These are phyloP conservation scores for Penicillium glabrum DNA, from an alignment of 2,329 filamentous ascomycete species.

Conservation along the genomic window DNA sequence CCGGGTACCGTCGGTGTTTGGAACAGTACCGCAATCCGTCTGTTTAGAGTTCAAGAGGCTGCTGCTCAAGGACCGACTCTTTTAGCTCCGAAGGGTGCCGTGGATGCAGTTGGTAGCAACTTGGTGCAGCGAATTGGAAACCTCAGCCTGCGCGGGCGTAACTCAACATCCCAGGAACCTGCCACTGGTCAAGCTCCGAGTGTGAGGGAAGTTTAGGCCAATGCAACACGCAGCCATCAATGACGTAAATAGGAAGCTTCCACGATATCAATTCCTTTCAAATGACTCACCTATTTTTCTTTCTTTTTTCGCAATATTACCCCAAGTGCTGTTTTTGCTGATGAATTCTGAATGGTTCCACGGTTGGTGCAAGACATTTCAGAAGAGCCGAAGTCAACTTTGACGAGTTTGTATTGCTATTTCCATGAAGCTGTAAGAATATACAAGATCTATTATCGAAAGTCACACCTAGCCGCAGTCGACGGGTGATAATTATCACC, in stretches of 20 bases:
- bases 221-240: neutral
- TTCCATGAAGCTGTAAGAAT: too few species aligned
- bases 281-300: neutral
- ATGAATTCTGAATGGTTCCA: neutral
- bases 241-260: conserved; percentile 16
- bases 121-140: conserved; percentile 83
- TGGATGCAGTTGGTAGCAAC: conserved; percentile 89
- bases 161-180: conserved; percentile 31
- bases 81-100: conserved; percentile 81
- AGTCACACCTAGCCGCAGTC: too few species aligned
- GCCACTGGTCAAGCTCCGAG: conserved; percentile 31
- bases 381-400: too few species aligned
- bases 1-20: conserved; percentile 89
- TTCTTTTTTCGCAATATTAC: neutral
- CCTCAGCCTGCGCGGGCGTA: conserved; percentile 60
- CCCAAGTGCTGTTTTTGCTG: neutral
- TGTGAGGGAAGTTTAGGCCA: conserved; percentile 36
- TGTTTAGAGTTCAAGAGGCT: conserved; percentile 88
- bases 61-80: conserved; percentile 77
- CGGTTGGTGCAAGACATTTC: too few species aligned
- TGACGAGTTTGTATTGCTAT: too few species aligned
- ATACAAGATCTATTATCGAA: too few species aligned
- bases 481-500: too few species aligned
- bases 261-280: conserved; percentile 5
- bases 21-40: conserved; percentile 83